Evolutionary conservation across 2,329 filamentous ascomycete genomes (phyloP), one percentile per base, ranked within the genome.

Genomic region (Parasarocladium wereldwijsianum): DNA sequence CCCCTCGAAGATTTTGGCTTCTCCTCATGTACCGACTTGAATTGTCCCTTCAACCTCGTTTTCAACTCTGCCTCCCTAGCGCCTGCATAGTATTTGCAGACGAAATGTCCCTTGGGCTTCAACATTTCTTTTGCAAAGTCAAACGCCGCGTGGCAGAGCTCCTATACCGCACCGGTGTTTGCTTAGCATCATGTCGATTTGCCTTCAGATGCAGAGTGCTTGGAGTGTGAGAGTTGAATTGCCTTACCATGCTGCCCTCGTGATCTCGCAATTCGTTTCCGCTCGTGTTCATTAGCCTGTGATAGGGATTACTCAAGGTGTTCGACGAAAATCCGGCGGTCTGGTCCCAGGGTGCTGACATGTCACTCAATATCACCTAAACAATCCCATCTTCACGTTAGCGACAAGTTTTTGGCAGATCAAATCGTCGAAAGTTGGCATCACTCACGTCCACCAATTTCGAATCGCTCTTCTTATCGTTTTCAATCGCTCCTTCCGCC

Each of bases 261-360:
- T 98, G 90, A 55, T 98, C 90, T 40, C 76, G 73, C 49, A 93
- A 90, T 13, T 57, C 57, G 45, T 83, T 79, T 33, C 90, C 90
- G 58, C 81, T 93, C 44, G 87, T 94, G 57, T 98, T 98, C 85
- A 94, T 93, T 78, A 98, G 79, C 90, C 90, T 98, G 68, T 60
- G 54, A 74, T 92, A 90, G 40, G 85, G 84, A 71, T 90, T 80
- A 87, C 77, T 93, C 71, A 94, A 69, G 64, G 76, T 93, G 62
- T 73, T 84, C 62, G 80, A 77, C 62, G 72, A 77, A 62, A 81
- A 85, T 47, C 77, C 78, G 47, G 66, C 65, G 31, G 70, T 80
- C 62, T 82, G 80, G 45, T 74, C 66, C 85, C 85, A 94, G 78
- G 90, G 86, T 67, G 68, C 87, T 72, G 76, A 98, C 90, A 98